Conservation (phyloP, 495 filamentous ascomycete genomes). For the Massariosphaeria phaeospora region DNA sequence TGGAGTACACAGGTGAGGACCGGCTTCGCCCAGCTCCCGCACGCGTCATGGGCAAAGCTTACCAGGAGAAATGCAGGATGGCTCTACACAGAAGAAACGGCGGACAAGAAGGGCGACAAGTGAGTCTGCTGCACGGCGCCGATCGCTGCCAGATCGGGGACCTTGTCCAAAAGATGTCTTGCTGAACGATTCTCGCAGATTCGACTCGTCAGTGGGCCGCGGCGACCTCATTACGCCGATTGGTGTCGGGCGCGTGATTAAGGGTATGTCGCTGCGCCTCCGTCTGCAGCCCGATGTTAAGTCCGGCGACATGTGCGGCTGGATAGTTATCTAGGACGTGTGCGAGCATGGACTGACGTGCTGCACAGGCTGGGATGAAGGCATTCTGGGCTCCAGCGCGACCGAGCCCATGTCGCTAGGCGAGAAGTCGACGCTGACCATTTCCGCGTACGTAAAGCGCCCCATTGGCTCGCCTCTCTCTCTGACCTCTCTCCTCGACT, state of each 20-base stretch:
- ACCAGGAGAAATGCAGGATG: slow-evolving; percentile 16
- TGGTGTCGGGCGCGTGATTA: slow-evolving; percentile 31
- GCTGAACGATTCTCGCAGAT: slow-evolving; percentile 22
- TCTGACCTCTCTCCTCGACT: not conserved
- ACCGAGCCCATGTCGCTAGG: slow-evolving; percentile 30
- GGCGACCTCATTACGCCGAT: slow-evolving; percentile 30
- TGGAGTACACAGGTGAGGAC: slow-evolving; percentile 33
- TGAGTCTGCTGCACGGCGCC: slow-evolving; percentile 8
- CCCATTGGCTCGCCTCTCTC: slow-evolving; percentile 1
- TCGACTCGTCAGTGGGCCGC: slow-evolving; percentile 33
- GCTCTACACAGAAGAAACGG: slow-evolving; percentile 19
- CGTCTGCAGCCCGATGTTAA: not conserved
- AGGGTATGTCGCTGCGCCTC: too few relatives aligned
- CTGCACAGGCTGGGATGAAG: slow-evolving; percentile 36
- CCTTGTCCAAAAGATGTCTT: not conserved
- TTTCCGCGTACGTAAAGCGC: slow-evolving; percentile 32
- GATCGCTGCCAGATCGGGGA: not conserved
- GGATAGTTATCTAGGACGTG: slow-evolving; percentile 1
- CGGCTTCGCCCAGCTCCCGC: not conserved
- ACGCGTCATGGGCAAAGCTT: not conserved
- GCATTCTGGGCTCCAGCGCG: slow-evolving; percentile 26
- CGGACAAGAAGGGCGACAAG: slow-evolving; percentile 24
- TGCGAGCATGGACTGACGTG: slow-evolving; percentile 18
- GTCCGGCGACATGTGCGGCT: not conserved
- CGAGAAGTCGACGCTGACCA: slow-evolving; percentile 34